Evolutionary conservation across 2,329 filamentous ascomycete species (phyloP), one percentile per base, ranked within the genome.

Genomic region (Penicillium sp.): DNA sequence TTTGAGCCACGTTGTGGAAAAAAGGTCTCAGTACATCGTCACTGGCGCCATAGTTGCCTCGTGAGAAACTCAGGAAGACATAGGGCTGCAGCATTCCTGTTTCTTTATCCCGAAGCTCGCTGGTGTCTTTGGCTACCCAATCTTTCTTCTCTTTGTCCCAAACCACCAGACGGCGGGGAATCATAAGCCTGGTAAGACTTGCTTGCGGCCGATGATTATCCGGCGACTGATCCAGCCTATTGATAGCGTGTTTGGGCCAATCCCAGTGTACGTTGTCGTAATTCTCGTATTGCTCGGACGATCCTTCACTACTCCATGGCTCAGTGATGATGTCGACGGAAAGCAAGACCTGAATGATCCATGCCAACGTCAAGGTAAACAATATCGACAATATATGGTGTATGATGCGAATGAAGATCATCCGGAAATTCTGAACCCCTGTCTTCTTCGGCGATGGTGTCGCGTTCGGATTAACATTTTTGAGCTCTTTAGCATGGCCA

Each of bases 41-140:
- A 1, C 54, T 27, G 10, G 47, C 43, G 5, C 37, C 24, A 21
- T 52, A 60, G 14, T 62, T 61, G 9, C 49, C 57, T 8, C 52
- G 53, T 14, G 61, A 57, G 52, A 57, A 63, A 46, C 61, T 62
- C 9, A 62, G 37, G n/a, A 62, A 63, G 3, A 63, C 53, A 39
- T 63, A 63, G 14, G 51, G 41, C 14, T 45, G 57, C 5, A 60
- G 44, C 45, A 56, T 55, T 29, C 60, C 61, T 5, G 59, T 62
- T 14, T 45, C 48, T 31, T 53, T 35, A 39, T 62, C 49, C 14
- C 58, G 58, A n/a, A 62, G 53, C 14, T 59, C 50, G 8, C 39
- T 31, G 1, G 60, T 61, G 19, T 56, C 52, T 26, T 50, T 58
- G 13, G 49, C 44, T 7, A 56, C 41, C 56, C 59, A 63, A 8